Base-by-base conservation (phyloP, 352 stramenopile genomes). In the Globisporangium viniferum region DNA sequence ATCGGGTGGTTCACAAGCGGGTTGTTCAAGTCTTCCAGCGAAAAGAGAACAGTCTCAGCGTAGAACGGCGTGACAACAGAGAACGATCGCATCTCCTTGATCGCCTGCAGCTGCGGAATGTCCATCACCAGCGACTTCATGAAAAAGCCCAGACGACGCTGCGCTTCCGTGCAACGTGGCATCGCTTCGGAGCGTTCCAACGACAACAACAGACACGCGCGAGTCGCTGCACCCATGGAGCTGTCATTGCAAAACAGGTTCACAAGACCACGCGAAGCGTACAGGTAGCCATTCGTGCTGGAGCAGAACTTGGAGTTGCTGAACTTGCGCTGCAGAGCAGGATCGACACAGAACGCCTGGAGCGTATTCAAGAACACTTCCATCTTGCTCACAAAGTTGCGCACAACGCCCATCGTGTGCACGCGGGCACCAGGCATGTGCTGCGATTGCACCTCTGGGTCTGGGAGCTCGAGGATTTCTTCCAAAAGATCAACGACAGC, bases 351-450 rank as follows among this genome's bases (percentile, higher is more conserved):
- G 67, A 95, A 95, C 24, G 69, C 69, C 59, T 90, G 84, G 2
- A 95, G 69, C 3, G 69, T 72, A 46, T 79, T 89, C 24, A 95
- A 60, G 61, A 95, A 88, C 1, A 72, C 71, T 44, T 95, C 88
- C 86, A 92, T 95, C 77, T 95, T 94, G 49, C 67, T 79, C n/a
- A 95, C 88, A 80, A 95, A 95, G 80, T 94, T 95, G 61, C 88
- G 88, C 33, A 92, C 91, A 44, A 94, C 82, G 61, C 88, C 88
- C 66, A 95, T 86, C 24, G 86, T 88, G 68, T 95, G 88, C 15
- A 94, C 82, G 46, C 74, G 77, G 0, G 80, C 77, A 15, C 81
- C 79, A 7, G 76, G 79, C 39, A 93, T 80, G 60, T 93, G 84
- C 69, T 88, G 84, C 4, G 84, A 93, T 66, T 77, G 78, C 14